Evolutionary conservation across 2,329 filamentous ascomycete species (phyloP), one percentile per base, ranked within the genome.

Genomic region (Phialocephala sp.): DNA sequence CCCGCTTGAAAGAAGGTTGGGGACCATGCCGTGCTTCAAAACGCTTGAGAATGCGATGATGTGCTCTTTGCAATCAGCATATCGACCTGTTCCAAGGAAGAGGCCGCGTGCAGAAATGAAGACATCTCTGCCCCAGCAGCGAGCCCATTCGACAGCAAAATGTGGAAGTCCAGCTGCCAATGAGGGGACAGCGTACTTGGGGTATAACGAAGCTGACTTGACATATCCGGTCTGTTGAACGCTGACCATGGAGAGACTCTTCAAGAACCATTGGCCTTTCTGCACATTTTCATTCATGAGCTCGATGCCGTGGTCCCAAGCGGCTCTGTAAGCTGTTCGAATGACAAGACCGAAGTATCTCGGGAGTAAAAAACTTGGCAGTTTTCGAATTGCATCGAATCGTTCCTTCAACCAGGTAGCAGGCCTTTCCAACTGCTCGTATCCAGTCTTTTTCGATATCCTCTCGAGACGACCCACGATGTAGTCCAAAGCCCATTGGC

Each of bases 1-100:
- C 8, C 95, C 94, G 66, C 91, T 92, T 70, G 93, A 90, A 15
- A 99, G 84, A 22, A 99, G 84, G 74, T 99, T 99, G 15, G 95
- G 95, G 64, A 99, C 94, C 93, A 98, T 97, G 59, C 95, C 95
- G 73, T 99, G 95, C 82, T 99, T 99, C 71, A 99, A 81, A 12
- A 99, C 94, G 76, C 93, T 97, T 2, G 92, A 94, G 79, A 99
- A 99, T 9, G 94, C 94, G 66, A 93, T 82, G 65, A 99, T 97
- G 75, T 99, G 96, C 77, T 98, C 93, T 75, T 88, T 94, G 8
- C 95, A 95, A 76, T 97, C 94, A 2, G 85, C 87, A 73, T 91
- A 97, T 9, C 95, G 89, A 1, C 93, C 93, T 12, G 94, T 98
- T 47, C 92, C 93, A 41, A 99, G 86, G 71, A 92, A 92, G n/a